Evolutionary conservation across 2,329 filamentous ascomycete species (phyloP), one percentile per base, ranked within the genome.

Genomic region (Cyanodermella asteris): DNA sequence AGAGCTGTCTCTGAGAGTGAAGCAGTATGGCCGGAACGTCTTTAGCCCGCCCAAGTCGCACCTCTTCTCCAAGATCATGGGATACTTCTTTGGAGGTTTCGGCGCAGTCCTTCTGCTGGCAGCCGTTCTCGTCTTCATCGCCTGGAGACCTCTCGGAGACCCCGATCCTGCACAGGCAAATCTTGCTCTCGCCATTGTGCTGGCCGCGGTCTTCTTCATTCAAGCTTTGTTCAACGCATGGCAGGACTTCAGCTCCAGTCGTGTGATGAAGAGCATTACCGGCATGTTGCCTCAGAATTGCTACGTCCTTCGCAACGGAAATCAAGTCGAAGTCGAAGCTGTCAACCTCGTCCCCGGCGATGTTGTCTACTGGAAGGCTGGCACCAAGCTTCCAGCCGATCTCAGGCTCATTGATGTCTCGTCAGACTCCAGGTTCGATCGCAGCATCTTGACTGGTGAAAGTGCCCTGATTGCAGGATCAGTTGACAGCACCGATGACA

Each of bases 21-120:
- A 51, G 21, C 55, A 72, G 38, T 62, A 72, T 45, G 74, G 74
- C 18, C 61, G 49, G 30, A 82, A 82, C 39, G 57, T 60, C 6
- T 69, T 69, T 4, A 67, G 71, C 4, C 59, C 66, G 3, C 66
- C 72, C 2, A 64, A 68, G 9, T 72, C 67, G 4, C 61, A 59
- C 31, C 56, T 59, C 33, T 42, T 67, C 22, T 52, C 53, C 21
- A 64, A 64, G 31, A 56, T 68, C 5, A 47, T 71, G 17, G 63
- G 63, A 11, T 82, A 82, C 46, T 68, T 81, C 37, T 80, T 80
- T 49, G 71, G 70, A 34, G 75, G 75, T 2, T 84, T 82, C 35
- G 74, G 75, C 3, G 57, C 64, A 2, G 64, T 84, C 25, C 56
- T 82, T 4, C 56, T 81, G 5, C 40, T 69, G 3, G 74, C 72